These are phyloP conservation scores for Boletus barrowsii DNA, from an alignment of 768 basidiomycete species.

Conservation along the genomic window DNA sequence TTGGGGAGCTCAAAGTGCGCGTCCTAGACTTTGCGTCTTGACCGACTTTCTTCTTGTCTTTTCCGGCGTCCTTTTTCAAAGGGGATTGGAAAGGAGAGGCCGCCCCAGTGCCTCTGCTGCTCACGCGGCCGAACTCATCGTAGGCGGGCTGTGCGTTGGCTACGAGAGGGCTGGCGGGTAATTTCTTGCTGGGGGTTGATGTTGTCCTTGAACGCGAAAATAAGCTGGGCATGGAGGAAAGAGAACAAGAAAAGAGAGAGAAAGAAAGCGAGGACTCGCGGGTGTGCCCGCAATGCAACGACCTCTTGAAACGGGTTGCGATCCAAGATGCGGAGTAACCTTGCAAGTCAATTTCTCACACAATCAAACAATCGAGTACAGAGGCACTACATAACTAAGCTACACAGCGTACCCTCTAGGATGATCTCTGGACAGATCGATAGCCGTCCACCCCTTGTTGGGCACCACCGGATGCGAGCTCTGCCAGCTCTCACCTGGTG, in stretches of 20 bases:
- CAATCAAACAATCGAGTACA: background rate
- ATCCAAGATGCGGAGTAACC: background rate
- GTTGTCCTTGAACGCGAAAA: constrained; percentile 69
- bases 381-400: background rate
- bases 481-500: background rate
- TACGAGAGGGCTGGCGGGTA: constrained; percentile 6
- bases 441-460: background rate
- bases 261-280: constrained; percentile 2
- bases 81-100: constrained; percentile 12
- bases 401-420: background rate
- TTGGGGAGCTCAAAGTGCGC: constrained; percentile 42
- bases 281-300: constrained; percentile 11
- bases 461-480: background rate
- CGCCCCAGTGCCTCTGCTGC: constrained; percentile 42
- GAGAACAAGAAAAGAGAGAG: background rate
- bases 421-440: background rate
- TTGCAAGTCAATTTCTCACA: constrained; percentile 27
- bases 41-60: constrained; percentile 41
- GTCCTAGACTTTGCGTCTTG: constrained; percentile 33
- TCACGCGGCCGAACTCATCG: constrained; percentile 68
- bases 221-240: constrained; percentile 62
- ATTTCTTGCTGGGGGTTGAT: constrained; percentile 51
- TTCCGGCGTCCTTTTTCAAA: constrained; percentile 49
- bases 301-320: constrained; percentile 16
- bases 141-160: constrained; percentile 23